Evolutionary conservation across 345 rosid genomes (phyloP), one percentile per base, ranked within the genome.

Genomic region (Melaleuca alternifolia): DNA sequence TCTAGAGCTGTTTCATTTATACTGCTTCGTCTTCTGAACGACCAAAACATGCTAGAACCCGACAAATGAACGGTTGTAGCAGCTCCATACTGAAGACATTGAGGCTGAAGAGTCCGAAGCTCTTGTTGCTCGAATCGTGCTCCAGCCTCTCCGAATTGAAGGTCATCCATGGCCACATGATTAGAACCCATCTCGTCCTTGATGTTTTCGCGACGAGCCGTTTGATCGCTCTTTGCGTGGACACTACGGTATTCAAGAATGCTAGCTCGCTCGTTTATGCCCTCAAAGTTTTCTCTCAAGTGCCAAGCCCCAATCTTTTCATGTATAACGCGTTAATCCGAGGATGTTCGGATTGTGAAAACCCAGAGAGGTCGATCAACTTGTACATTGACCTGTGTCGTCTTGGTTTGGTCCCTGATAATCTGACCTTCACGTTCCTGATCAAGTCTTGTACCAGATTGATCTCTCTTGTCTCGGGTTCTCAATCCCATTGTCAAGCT

Each of bases 141-240:
- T 90, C 93, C 53, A 88, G 85, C 76, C 81, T 93, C 54, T 86
- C 92, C 81, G 86, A 92, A 26, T 85, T 94, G 61, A 96, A 93
- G 91, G 89, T 92, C 92, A 92, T 96, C 89, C 97, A 94, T 92
- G 95, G 92, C 83, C 87, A 92, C 51, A 92, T 94, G 97, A 84
- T 90, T 24, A 91, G 96, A 89, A 92, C 94, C 90, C 92, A 88
- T 84, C 87, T 90, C 87, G 81, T 94, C 89, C 87, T 90, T 50
- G 97, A 94, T 76, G 90, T 88, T 9, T 96, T 94, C 85, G 89
- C 93, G 6, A 89, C 94, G 50, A 92, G 96, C 87, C 94, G 96
- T 85, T 89, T 95, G 61, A 91, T 95, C 62, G 56, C 93, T 83
- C 87, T 90, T n/a, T 90, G 89, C 88, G 54, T 90, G 57, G 91